Conservation (phyloP, 2,329 filamentous ascomycete genomes). For the Helotiales sp. region DNA sequence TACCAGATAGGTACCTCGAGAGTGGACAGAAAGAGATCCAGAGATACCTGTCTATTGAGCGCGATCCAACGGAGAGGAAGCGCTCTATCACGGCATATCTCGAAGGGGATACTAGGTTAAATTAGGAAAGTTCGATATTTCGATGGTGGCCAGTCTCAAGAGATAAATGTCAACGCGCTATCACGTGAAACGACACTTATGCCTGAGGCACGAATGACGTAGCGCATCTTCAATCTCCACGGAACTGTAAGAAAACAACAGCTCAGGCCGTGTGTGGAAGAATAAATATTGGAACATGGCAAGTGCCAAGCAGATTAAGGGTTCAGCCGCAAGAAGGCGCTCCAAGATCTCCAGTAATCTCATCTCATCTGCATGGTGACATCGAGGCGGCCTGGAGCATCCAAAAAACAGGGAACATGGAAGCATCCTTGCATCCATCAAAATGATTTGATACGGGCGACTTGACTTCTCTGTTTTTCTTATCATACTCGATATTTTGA, state of each 20-base stretch:
- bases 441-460: background rate
- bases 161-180: too few relatives aligned
- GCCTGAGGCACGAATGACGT: too few relatives aligned
- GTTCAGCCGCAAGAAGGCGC: background rate
- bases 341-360: background rate
- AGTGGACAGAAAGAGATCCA: background rate
- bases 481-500: background rate
- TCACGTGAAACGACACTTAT: too few relatives aligned
- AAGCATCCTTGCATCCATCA: background rate
- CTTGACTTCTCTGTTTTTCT: background rate
- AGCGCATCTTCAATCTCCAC: too few relatives aligned
- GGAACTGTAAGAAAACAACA: too few relatives aligned
- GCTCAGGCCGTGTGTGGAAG: too few relatives aligned
- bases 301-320: background rate
- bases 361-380: constrained; percentile 1
- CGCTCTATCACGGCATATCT: background rate
- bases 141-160: too few relatives aligned
- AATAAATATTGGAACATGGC: background rate
- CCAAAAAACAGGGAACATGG: background rate
- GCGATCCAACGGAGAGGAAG: background rate
- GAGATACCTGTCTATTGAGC: background rate
- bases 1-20: too few relatives aligned
- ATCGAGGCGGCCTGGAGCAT: background rate
- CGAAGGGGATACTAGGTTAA: too few relatives aligned
- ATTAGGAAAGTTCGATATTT: too few relatives aligned